Percentiles rank a stretch among this genome's conserved stretches.
Conservation (phyloP, 208 protist genomes). For the Trypanosoma brucei region DNA sequence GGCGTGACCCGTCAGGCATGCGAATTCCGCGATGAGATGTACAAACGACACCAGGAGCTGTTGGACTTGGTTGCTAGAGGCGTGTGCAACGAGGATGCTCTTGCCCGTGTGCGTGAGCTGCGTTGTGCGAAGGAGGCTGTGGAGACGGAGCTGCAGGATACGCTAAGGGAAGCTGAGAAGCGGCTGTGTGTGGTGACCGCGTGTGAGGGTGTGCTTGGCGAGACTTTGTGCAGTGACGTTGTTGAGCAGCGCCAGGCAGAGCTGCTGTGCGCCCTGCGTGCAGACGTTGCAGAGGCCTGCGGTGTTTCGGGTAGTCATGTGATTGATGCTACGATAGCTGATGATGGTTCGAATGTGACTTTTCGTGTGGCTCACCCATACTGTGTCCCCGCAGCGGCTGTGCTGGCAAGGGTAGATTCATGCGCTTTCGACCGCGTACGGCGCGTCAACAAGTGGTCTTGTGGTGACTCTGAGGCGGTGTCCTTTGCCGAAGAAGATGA, state of each 20-base stretch:
- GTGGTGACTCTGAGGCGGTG: neutral
- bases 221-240: neutral
- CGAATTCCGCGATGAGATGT: neutral
- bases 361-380: slow-evolving; percentile 1
- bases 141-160: slow-evolving; percentile 1
- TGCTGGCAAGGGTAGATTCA: slow-evolving; percentile 10
- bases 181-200: slow-evolving; percentile 1
- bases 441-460: neutral
- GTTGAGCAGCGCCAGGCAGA: neutral
- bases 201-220: neutral
- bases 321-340: neutral
- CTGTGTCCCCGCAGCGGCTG: neutral
- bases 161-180: slow-evolving; percentile 1
- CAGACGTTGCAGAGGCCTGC: slow-evolving; percentile 4
- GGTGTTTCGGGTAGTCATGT: neutral
- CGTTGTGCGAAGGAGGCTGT: slow-evolving; percentile 2
- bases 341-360: neutral
- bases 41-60: neutral
- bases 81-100: slow-evolving; percentile 1
- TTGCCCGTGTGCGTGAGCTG: neutral
- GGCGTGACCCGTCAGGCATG: neutral
- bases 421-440: slow-evolving; percentile 14
- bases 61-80: neutral
- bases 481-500: neutral
- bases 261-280: slow-evolving; percentile 6